phyloP scores from a whole-genome alignment of 306 rosid species.

The Acacia acuminata region DNA sequence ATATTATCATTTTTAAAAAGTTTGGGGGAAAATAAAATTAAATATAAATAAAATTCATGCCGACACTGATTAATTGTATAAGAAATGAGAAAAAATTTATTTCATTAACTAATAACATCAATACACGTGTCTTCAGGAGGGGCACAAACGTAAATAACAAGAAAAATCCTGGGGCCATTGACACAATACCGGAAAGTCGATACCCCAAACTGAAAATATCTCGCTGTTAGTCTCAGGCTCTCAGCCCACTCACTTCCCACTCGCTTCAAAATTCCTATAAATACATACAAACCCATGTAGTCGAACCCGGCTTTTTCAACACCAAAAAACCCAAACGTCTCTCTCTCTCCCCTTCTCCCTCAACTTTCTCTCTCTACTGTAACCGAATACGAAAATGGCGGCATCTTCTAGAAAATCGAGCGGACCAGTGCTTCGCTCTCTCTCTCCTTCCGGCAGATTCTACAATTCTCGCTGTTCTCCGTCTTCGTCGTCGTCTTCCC shows the following conservation, averaged over 20 bases:
- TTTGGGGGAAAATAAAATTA: no score
- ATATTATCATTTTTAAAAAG: no score
- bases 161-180: not conserved
- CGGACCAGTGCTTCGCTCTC: conserved; percentile 53
- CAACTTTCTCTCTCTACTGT: conserved; percentile 14
- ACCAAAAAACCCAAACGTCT: not conserved
- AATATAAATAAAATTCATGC: no score
- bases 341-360: not conserved
- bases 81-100: not conserved
- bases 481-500: conserved; percentile 30
- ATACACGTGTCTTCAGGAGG: not conserved
- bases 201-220: conserved; percentile 15
- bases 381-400: conserved; percentile 50
- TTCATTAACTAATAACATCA: not conserved
- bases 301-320: conserved; percentile 30
- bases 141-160: not conserved
- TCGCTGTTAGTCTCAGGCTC: not conserved
- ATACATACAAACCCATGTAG: conserved; percentile 45
- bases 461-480: conserved; percentile 21
- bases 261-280: conserved; percentile 40
- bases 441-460: conserved; percentile 52
- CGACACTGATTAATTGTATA: no score
- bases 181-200: not conserved
- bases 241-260: not conserved
- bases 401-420: conserved; percentile 55